phyloP scores from a whole-genome alignment of 805 yeast species.

The Candida nitratophila region DNA sequence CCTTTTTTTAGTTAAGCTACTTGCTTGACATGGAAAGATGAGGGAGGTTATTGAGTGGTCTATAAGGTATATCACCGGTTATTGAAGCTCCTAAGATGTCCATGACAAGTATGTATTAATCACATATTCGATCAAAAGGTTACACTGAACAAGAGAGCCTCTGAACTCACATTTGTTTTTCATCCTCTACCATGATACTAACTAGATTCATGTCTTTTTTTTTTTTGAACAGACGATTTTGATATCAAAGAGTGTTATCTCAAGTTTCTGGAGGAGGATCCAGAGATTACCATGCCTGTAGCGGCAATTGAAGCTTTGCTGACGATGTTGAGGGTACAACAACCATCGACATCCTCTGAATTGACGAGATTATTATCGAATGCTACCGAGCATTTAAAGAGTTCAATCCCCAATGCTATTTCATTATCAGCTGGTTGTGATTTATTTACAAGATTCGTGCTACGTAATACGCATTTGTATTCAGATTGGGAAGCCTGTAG shows the following conservation, averaged over 20 bases:
- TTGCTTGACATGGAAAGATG: too few relatives aligned
- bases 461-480: slow-evolving; percentile 78
- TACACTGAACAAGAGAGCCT: too few relatives aligned
- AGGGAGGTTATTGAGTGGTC: too few relatives aligned
- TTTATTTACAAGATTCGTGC: slow-evolving; percentile 86
- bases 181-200: too few relatives aligned
- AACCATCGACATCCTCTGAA: slow-evolving; percentile 92
- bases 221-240: slow-evolving; percentile 35
- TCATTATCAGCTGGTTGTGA: slow-evolving; percentile 97
- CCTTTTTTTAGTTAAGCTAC: too few relatives aligned
- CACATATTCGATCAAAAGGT: neutral
- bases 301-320: slow-evolving; percentile 96
- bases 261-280: slow-evolving; percentile 75
- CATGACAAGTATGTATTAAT: too few relatives aligned
- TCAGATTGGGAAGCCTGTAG: slow-evolving; percentile 95
- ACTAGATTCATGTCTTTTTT: too few relatives aligned
- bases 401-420: slow-evolving; percentile 81
- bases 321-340: slow-evolving; percentile 69
- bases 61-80: too few relatives aligned
- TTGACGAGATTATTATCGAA: slow-evolving; percentile 73
- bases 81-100: too few relatives aligned
- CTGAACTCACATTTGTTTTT: too few relatives aligned
- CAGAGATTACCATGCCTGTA: slow-evolving; percentile 98
- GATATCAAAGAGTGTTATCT: slow-evolving; percentile 80
- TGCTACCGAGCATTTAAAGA: slow-evolving; percentile 68